A percentile compares a stretch with the other conserved stretches of the same genome.
Evolutionary conservation across 148 eudicot genomes (phyloP).

Genomic region (Persicaria maculosa): DNA sequence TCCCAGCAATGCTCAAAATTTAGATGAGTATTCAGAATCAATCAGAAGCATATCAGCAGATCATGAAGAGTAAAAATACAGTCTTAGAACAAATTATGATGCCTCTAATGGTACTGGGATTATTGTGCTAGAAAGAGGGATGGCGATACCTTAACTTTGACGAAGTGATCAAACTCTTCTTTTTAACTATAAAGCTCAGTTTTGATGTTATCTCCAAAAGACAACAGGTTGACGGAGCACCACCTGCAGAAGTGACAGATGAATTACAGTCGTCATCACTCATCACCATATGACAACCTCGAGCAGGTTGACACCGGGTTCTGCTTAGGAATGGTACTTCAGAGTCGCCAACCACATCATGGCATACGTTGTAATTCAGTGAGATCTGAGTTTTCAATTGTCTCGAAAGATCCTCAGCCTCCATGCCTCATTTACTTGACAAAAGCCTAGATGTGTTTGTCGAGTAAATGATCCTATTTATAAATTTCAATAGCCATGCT

Average conservation of each 20-base stretch:
- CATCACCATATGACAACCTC: conserved; percentile 83
- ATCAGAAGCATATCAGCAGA: no score
- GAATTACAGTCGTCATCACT: conserved; percentile 61
- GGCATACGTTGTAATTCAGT: conserved; percentile 40
- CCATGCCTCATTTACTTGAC: conserved; percentile 54
- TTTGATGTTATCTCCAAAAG: conserved; percentile 54
- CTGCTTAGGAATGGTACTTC: conserved; percentile 48
- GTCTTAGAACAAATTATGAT: no score
- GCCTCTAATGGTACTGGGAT: no score
- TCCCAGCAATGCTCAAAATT: no score
- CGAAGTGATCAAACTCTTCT: conserved; percentile 70
- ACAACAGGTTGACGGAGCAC: conserved; percentile 48
- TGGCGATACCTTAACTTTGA: conserved; percentile 66
- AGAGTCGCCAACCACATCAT: conserved; percentile 50
- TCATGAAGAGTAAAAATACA: no score
- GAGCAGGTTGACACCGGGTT: conserved; percentile 89
- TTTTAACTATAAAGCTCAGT: conserved; percentile 69
- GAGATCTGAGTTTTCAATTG: conserved; percentile 71
- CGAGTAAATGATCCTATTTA: no score
- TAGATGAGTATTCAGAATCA: no score
- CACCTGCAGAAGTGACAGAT: conserved; percentile 83
- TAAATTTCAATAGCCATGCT: no score
- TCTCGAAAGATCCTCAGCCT: conserved; percentile 46
- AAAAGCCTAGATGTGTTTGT: conserved; percentile 28
- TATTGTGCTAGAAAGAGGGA: neutral